Conservation (phyloP, 1,284 basidiomycete genomes). For the Cutaneotrichosporon arboriforme region DNA sequence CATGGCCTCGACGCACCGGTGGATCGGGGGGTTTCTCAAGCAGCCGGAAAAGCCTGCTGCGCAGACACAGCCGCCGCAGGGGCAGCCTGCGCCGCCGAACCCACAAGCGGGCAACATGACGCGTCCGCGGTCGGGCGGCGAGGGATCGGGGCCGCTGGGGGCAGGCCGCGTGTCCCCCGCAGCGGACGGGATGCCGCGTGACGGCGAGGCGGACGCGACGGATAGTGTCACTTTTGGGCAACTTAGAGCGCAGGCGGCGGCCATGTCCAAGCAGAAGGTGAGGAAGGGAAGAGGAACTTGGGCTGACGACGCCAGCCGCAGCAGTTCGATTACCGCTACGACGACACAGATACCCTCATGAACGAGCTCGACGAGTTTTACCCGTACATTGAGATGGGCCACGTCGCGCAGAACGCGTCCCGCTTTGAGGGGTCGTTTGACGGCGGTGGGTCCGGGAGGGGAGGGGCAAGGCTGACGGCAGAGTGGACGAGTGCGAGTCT, state of each 20-base stretch:
- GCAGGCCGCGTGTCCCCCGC: not conserved
- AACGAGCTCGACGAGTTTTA: slow-evolving; percentile 98
- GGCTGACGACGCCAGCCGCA: slow-evolving; percentile 54
- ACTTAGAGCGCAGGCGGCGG: slow-evolving; percentile 25
- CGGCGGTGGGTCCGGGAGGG: slow-evolving; percentile 54
- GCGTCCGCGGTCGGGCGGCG: slow-evolving; percentile 14
- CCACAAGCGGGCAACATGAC: not conserved
- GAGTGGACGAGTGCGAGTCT: slow-evolving; percentile 70
- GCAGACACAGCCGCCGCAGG: not conserved
- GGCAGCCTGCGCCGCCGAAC: not conserved
- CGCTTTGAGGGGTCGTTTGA: slow-evolving; percentile 79
- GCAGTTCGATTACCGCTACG: slow-evolving; percentile 82
- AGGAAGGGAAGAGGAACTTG: slow-evolving; percentile 20
- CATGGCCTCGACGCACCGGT: not conserved
- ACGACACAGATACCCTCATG: slow-evolving; percentile 90
- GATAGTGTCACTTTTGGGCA: slow-evolving; percentile 37
- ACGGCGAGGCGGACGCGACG: slow-evolving; percentile 12
- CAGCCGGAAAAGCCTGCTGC: not conserved
- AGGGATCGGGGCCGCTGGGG: slow-evolving; percentile 8
- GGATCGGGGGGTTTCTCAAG: slow-evolving; percentile 2
- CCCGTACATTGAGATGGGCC: slow-evolving; percentile 91
- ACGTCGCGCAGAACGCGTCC: slow-evolving; percentile 78
- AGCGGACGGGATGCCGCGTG: slow-evolving; percentile 13
- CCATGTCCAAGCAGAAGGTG: slow-evolving; percentile 30
- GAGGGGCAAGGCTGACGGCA: slow-evolving; percentile 33